Evolutionary conservation across 2,329 filamentous ascomycete species (phyloP).

Genomic region (Phaeosphaeriaceae sp.): DNA sequence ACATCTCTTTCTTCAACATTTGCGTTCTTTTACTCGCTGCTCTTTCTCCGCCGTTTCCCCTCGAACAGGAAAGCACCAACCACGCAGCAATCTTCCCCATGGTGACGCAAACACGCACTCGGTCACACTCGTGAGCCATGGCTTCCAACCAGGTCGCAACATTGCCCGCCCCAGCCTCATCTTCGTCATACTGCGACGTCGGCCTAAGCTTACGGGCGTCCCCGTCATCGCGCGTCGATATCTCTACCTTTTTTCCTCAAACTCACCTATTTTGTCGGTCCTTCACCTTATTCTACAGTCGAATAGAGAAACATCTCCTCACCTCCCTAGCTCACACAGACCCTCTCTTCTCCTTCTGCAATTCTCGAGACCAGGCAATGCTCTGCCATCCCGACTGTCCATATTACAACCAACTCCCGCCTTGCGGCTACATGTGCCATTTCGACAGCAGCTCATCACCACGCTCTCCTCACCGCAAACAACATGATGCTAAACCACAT

Average conservation of each 20-base stretch:
- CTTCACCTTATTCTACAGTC: too few species aligned
- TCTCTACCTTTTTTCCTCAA: not conserved
- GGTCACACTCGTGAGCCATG: not conserved
- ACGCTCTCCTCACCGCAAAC: not conserved
- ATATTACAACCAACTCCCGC: not conserved
- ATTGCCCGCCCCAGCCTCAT: not conserved
- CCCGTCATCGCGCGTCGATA: not conserved
- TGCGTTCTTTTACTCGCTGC: not conserved
- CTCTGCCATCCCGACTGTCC: constrained; percentile 7
- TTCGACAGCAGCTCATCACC: not conserved
- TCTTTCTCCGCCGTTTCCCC: not conserved
- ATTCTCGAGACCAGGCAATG: not conserved
- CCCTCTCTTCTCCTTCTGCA: too few species aligned
- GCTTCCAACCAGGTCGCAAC: not conserved
- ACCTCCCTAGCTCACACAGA: too few species aligned
- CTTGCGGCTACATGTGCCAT: not conserved
- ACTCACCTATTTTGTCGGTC: not conserved
- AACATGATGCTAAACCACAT: not conserved
- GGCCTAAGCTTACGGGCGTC: not conserved
- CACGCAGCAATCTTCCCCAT: not conserved
- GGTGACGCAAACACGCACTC: not conserved
- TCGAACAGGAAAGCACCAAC: not conserved
- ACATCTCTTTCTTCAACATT: not conserved
- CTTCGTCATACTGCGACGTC: not conserved
- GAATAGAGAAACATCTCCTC: too few species aligned